Percentiles rank a stretch among this genome's conserved stretches.
Conservation (phyloP, 768 basidiomycete species). For the Termitomyces sp. region DNA sequence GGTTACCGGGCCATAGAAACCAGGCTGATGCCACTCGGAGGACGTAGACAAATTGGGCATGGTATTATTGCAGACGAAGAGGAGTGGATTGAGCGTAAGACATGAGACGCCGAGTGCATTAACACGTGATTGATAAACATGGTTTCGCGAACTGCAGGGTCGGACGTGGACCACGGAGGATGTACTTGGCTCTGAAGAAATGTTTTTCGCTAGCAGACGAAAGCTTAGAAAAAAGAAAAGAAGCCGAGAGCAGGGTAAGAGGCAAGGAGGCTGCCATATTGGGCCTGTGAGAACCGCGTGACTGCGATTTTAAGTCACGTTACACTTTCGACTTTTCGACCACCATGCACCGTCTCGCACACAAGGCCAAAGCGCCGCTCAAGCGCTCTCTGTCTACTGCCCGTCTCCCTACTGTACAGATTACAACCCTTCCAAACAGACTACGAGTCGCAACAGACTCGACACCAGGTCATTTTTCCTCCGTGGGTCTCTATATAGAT, state of each 20-base stretch:
- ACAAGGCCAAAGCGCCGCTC: slow-evolving; percentile 25
- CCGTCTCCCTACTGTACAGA: slow-evolving; percentile 37
- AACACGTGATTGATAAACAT: slow-evolving; percentile 8
- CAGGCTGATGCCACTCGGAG: slow-evolving; percentile 30
- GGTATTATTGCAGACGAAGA: slow-evolving; percentile 6
- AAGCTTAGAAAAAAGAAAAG: not conserved
- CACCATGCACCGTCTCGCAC: slow-evolving; percentile 23
- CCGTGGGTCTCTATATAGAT: slow-evolving; percentile 90
- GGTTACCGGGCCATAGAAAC: slow-evolving; percentile 61
- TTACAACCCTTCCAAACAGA: slow-evolving; percentile 89
- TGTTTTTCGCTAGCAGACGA: not conserved
- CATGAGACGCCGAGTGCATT: not conserved
- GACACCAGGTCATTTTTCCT: slow-evolving; percentile 91
- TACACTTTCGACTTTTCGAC: slow-evolving; percentile 10
- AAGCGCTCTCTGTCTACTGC: slow-evolving; percentile 12
- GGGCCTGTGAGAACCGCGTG: slow-evolving; percentile 4
- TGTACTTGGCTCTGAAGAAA: not conserved
- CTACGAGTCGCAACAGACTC: slow-evolving; percentile 88
- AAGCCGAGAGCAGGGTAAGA: not conserved
- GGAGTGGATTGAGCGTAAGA: not conserved
- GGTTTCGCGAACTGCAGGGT: not conserved
- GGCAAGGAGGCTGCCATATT: not conserved
- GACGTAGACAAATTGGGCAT: slow-evolving; percentile 32
- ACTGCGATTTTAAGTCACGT: slow-evolving; percentile 6
- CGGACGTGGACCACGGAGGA: not conserved